Evolutionary conservation across 257 asterid genomes (phyloP).

Genomic region (Nicotiana paniculata): DNA sequence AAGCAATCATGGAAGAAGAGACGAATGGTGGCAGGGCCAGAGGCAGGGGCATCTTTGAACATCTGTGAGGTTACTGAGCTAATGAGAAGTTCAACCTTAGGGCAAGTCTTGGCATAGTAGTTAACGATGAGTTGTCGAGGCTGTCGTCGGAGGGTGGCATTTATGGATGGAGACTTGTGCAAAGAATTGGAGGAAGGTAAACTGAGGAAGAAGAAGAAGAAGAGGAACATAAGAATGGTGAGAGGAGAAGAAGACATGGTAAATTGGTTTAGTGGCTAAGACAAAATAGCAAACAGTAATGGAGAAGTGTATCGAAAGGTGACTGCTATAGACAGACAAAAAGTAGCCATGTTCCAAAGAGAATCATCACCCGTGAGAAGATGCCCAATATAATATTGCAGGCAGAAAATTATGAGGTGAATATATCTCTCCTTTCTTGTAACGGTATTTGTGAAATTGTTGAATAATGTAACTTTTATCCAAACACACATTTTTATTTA

Average conservation of each 20-base stretch:
- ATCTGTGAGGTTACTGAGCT: constrained; percentile 63
- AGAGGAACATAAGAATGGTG: constrained; percentile 15
- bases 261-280: constrained; percentile 3
- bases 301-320: constrained; percentile 13
- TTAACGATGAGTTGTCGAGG: constrained; percentile 45
- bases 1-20: constrained; percentile 98
- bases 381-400: constrained; percentile 19
- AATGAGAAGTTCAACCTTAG: constrained; percentile 67
- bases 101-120: constrained; percentile 71
- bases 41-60: constrained; percentile 63
- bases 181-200: constrained; percentile 14
- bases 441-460: background rate
- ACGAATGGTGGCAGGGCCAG: constrained; percentile 92
- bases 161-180: constrained; percentile 13
- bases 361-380: constrained; percentile 61
- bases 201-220: constrained; percentile 17
- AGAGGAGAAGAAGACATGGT: constrained; percentile 2
- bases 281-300: constrained; percentile 30
- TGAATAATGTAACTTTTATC: too few relatives aligned
- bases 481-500: too few relatives aligned
- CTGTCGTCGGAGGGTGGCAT: constrained; percentile 6
- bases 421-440: background rate
- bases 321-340: constrained; percentile 17
- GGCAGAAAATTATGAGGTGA: background rate
- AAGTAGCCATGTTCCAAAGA: constrained; percentile 26